Evolutionary conservation across 2,329 filamentous ascomycete species (phyloP).

Genomic region (Alternaria sp.): DNA sequence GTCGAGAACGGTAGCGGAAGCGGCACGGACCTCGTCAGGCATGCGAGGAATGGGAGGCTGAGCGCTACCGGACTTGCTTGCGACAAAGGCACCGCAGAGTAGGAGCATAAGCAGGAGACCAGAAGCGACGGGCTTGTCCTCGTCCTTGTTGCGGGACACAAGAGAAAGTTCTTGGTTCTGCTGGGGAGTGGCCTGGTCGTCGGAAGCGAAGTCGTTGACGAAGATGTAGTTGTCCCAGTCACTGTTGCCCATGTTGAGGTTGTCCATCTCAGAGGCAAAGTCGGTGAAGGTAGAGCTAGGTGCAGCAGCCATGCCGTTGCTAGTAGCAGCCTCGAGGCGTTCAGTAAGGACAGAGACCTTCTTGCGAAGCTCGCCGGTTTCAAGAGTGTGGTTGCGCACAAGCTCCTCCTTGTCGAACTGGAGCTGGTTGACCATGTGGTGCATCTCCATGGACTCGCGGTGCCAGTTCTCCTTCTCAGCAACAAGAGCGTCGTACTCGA

Average conservation of each 20-base stretch:
- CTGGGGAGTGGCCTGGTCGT: slow-evolving; percentile 52
- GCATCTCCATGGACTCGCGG: slow-evolving; percentile 76
- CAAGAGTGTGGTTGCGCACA: slow-evolving; percentile 85
- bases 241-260: slow-evolving; percentile 76
- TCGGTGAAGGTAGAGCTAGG: slow-evolving; percentile 71
- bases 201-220: slow-evolving; percentile 74
- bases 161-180: slow-evolving; percentile 53
- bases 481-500: slow-evolving; percentile 62
- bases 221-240: slow-evolving; percentile 85
- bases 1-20: slow-evolving; percentile 78
- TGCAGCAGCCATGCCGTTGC: slow-evolving; percentile 56
- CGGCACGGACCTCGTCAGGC: slow-evolving; percentile 80
- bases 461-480: slow-evolving; percentile 71
- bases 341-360: slow-evolving; percentile 85
- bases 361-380: slow-evolving; percentile 90
- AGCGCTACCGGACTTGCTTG: slow-evolving; percentile 80
- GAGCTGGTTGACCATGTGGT: slow-evolving; percentile 77
- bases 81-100: slow-evolving; percentile 93
- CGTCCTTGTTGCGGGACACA: slow-evolving; percentile 54
- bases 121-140: slow-evolving; percentile 73
- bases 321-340: slow-evolving; percentile 68
- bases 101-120: slow-evolving; percentile 93
- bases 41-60: slow-evolving; percentile 77
- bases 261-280: slow-evolving; percentile 83
- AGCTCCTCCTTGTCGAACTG: slow-evolving; percentile 91